Evolutionary conservation across 371 early-diverging fungal species (phyloP).

Genomic region (Fennellomyces sp.): DNA sequence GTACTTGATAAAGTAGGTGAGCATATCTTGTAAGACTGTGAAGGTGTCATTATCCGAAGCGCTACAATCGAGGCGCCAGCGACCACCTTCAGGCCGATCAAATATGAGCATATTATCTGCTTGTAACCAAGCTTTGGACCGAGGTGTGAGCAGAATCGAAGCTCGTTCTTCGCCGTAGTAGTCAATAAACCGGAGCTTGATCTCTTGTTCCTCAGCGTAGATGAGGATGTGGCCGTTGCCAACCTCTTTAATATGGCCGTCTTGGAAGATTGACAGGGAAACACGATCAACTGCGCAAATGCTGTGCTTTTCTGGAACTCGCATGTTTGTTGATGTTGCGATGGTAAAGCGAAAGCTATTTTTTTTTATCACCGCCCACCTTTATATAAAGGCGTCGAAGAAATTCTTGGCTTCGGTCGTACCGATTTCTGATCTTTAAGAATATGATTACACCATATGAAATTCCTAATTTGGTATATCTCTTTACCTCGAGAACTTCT

Average conservation of each 20-base stretch:
- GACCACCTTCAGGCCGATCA: conserved; percentile 28
- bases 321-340: neutral
- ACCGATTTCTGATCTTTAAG: neutral
- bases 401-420: neutral
- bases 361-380: neutral
- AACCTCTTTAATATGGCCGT: conserved; percentile 8
- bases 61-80: conserved; percentile 36
- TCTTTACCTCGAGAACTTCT: too few species aligned
- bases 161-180: conserved; percentile 23
- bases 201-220: conserved; percentile 16
- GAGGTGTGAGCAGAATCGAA: conserved; percentile 26
- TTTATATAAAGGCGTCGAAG: neutral
- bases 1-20: conserved; percentile 39
- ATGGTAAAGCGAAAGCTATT: neutral
- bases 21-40: conserved; percentile 27
- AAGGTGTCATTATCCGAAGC: conserved; percentile 25
- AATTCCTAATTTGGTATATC: neutral
- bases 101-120: conserved; percentile 25
- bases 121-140: conserved; percentile 41
- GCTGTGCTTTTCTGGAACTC: neutral
- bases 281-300: conserved; percentile 18
- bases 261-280: conserved; percentile 8
- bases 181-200: conserved; percentile 24
- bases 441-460: neutral
- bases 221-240: conserved; percentile 27